These are phyloP conservation scores for Multifurca ochricompacta DNA, from an alignment of 768 basidiomycete genomes.

Conservation along the genomic window DNA sequence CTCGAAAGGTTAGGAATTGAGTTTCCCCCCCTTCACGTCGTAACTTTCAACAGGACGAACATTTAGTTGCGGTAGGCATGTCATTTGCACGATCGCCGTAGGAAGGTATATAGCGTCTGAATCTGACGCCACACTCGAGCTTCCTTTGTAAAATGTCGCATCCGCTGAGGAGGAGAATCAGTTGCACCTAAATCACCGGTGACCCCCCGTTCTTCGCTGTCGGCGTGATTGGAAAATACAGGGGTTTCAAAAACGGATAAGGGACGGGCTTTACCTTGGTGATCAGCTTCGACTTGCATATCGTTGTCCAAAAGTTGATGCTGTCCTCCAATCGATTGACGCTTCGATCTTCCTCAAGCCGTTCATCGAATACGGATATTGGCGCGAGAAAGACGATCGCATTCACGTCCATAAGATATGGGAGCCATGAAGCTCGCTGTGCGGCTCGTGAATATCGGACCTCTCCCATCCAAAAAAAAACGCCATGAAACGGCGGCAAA, in stretches of 20 bases:
- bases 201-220: background rate
- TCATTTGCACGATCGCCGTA: conserved; percentile 68
- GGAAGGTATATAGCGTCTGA: conserved; percentile 53
- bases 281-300: conserved; percentile 7
- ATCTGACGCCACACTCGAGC: conserved; percentile 44
- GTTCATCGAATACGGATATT: conserved; percentile 77
- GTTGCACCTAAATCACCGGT: conserved; percentile 16
- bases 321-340: conserved; percentile 43
- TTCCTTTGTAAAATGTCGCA: conserved; percentile 61
- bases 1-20: background rate
- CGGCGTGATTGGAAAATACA: too few relatives aligned
- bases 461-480: too few relatives aligned
- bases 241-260: background rate
- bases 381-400: conserved; percentile 77
- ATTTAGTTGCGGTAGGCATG: conserved; percentile 48
- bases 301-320: background rate
- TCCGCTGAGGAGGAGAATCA: conserved; percentile 35
- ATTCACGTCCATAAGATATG: conserved; percentile 74
- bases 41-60: too few relatives aligned
- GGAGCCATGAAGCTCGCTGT: conserved; percentile 45
- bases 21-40: too few relatives aligned
- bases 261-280: background rate
- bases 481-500: background rate
- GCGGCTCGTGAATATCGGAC: background rate
- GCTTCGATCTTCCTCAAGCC: conserved; percentile 56